Evolutionary conservation across 371 early-diverging fungal genomes (phyloP), one percentile per base, ranked within the genome.

Genomic region (Conidiobolus incongruus): DNA sequence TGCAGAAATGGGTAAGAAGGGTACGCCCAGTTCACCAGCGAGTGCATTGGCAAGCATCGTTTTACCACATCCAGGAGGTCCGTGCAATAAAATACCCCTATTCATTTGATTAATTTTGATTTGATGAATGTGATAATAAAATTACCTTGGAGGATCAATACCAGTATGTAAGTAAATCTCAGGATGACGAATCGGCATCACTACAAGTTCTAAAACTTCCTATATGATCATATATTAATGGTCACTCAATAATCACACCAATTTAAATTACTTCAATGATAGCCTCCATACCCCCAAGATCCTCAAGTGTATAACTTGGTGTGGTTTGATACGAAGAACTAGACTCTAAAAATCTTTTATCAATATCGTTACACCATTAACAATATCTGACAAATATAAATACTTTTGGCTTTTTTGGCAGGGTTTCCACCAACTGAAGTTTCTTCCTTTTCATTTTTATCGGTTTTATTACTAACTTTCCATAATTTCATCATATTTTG

Each of bases 61-160:
- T 58, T 99, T 99, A 47, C 99, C 99, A 58, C 95, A 94, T 39
- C 99, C 99, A 11, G 99, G 97, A 17, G 99, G 99, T 10, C 99
- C 99, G 56, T 98, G 92, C 13, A 99, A 65, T 17, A 99, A 60
- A 13, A 99, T 82, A 30, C 99, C 99, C 44, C 81, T 56, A 17
- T 87, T 93, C 28, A n/a, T n/a, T n/a, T n/a, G n/a, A n/a, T n/a
- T n/a, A n/a, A n/a, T n/a, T n/a, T n/a, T n/a, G n/a, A n/a, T n/a
- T n/a, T n/a, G n/a, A n/a, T n/a, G n/a, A n/a, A n/a, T n/a, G n/a
- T n/a, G n/a, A n/a, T n/a, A n/a, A n/a, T n/a, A n/a, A n/a, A n/a
- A n/a, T n/a, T n/a, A n/a, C n/a, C n/a, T n/a, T 4, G 98, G 98
- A 11, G 98, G 97, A 44, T 87, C 79, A 5, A 94, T 86, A 38